phyloP scores from a whole-genome alignment of 225 moss, liverwort and hornwort genomes.

The Ulota crispa region DNA sequence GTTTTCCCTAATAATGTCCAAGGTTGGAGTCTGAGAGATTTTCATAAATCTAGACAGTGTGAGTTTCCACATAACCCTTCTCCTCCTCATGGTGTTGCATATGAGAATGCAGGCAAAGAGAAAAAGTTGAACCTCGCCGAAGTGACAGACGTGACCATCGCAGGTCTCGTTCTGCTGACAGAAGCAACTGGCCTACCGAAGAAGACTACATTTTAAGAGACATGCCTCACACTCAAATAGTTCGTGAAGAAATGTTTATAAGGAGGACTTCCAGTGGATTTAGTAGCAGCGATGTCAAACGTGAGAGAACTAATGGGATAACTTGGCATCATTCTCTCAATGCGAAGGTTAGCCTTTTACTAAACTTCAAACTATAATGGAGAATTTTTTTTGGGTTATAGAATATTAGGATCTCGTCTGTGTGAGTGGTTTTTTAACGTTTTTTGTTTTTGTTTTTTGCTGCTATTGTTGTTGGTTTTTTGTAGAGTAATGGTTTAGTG shows the following conservation, averaged over 20 bases:
- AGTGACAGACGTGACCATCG: conserved; percentile 17
- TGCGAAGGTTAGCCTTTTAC: not conserved
- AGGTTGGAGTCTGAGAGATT: not conserved
- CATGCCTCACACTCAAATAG: not conserved
- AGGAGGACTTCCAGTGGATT: not conserved
- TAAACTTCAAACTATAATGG: not conserved
- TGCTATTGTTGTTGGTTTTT: too few species aligned
- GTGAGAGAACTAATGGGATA: not conserved
- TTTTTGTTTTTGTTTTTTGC: too few species aligned
- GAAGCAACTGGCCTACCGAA: conserved; percentile 34
- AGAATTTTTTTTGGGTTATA: too few species aligned
- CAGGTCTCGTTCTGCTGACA: conserved; percentile 25
- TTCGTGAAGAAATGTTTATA: not conserved
- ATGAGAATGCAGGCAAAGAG: conserved; percentile 27
- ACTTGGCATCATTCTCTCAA: not conserved
- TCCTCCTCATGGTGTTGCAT: not conserved
- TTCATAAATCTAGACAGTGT: not conserved
- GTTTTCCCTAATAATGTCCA: too few species aligned
- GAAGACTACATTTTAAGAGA: conserved; percentile 14
- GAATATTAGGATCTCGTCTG: too few species aligned
- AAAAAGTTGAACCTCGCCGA: conserved; percentile 6
- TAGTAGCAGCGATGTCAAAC: not conserved
- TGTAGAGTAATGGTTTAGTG: not conserved
- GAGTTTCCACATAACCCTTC: not conserved
- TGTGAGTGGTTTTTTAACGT: conserved; percentile 2